Base-by-base conservation (phyloP, 2,329 filamentous ascomycete genomes). In the Neonectria magnoliae region DNA sequence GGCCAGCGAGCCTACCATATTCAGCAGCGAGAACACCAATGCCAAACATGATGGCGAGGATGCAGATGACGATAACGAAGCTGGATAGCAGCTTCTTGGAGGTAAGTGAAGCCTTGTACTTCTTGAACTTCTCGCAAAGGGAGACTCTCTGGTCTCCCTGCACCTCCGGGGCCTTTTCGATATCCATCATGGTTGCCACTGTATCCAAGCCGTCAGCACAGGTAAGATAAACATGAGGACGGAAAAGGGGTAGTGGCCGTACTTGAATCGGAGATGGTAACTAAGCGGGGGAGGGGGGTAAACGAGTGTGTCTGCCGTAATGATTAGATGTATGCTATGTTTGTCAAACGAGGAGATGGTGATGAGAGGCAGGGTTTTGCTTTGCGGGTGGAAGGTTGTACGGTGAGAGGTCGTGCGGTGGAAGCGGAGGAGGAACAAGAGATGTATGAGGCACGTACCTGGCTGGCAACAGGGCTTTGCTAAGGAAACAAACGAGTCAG, bases 161-260 rank as follows among this genome's bases (percentile, higher is more conserved):
- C 38, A 33, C 18, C 50, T 62, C 60, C 42, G 68, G 60, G 48
- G 65, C 72, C 48, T 73, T 71, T 51, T 76, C 75, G 42, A 64
- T 51, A 59, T 76, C 75, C 63, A 72, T 75, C 68, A 74, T 71
- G 36, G 62, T 65, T 48, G 73, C 65, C 72, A 76, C 75, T 77
- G 25, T 22, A 9, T 18, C 42, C 10, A 25, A n/a, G 31, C 10
- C 50, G 51, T 76, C 56, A 76, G 68, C 13, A 14, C 57, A 22
- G n/a, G 36, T n/a, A 38, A 16, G 36, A 8, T 38, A 41, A n/a
- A 18, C 16, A 22, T 16, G 31, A 50, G 29, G 59, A 2, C 18
- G 5, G 36, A 22, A 25, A 31, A 33, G 36, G 47, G 57, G 57
- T 52, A 38, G 18, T 14, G 25, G 25, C 14, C 66, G 22, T 71